Conservation (phyloP, 345 rosid species). For the Gossypium mustelinum region DNA sequence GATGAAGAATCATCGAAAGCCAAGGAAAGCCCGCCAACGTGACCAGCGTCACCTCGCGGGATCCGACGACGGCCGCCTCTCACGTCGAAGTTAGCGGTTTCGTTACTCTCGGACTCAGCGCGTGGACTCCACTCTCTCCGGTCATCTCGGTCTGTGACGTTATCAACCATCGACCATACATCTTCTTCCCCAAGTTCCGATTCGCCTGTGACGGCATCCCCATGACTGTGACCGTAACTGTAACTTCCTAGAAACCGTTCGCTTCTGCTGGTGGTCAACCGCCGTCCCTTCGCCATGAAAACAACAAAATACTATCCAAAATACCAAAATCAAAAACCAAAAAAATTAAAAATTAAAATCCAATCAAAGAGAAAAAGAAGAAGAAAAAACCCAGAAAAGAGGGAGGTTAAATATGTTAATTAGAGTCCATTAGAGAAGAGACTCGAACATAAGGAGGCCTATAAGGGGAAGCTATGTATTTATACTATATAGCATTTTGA, state of each 20-base stretch:
- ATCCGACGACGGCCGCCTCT: constrained; percentile 19
- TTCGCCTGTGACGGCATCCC: constrained; percentile 22
- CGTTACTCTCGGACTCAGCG: constrained; percentile 25
- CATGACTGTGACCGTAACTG: constrained; percentile 26
- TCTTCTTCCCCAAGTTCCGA: constrained; percentile 79
- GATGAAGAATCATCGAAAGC: constrained; percentile 59
- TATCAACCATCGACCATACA: constrained; percentile 68
- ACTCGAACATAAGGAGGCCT: constrained; percentile 23
- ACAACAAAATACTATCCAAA: constrained; percentile 7
- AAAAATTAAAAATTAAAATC: not conserved
- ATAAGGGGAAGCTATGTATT: constrained; percentile 21
- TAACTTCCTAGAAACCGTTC: constrained; percentile 55
- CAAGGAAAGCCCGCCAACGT: constrained; percentile 60
- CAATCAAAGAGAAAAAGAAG: not conserved
- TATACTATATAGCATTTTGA: constrained; percentile 21
- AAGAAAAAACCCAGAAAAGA: not conserved
- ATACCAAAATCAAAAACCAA: not conserved
- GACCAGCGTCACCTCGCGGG: constrained; percentile 21
- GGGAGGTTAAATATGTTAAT: not conserved
- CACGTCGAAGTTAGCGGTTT: not conserved
- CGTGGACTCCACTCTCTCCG: constrained; percentile 42
- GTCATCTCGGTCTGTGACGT: constrained; percentile 25
- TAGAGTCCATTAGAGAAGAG: constrained; percentile 26
- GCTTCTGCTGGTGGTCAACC: constrained; percentile 68
- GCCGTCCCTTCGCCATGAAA: constrained; percentile 64